Evolutionary conservation across 805 yeast genomes (phyloP).

Genomic region (Cephaloascus fragrans): DNA sequence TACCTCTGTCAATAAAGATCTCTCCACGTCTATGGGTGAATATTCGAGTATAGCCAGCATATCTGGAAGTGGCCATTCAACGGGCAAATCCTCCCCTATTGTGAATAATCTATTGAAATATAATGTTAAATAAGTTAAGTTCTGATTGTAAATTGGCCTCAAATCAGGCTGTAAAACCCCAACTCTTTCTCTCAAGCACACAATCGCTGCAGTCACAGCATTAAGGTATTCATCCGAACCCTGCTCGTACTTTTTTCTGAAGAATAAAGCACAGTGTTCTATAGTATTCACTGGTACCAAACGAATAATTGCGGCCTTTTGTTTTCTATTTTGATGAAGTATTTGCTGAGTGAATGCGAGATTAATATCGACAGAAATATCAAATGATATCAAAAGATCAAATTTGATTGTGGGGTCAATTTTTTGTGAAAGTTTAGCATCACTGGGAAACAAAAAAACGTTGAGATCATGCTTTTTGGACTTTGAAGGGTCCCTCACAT

Average conservation of each 20-base stretch:
- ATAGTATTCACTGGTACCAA: slow-evolving; percentile 72
- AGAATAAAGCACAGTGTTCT: slow-evolving; percentile 64
- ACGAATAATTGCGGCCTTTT: slow-evolving; percentile 47
- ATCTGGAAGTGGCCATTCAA: slow-evolving; percentile 74
- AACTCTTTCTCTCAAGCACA: slow-evolving; percentile 69
- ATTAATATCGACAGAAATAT: slow-evolving; percentile 42
- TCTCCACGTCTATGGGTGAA: slow-evolving; percentile 68
- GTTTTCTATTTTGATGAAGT: slow-evolving; percentile 15
- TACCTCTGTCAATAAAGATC: slow-evolving; percentile 66
- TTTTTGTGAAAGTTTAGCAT: slow-evolving; percentile 5
- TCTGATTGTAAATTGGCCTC: slow-evolving; percentile 62
- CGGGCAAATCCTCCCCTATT: slow-evolving; percentile 4
- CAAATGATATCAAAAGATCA: slow-evolving; percentile 57
- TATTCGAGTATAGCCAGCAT: slow-evolving; percentile 53
- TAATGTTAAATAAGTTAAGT: slow-evolving; percentile 47
- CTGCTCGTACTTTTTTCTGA: slow-evolving; percentile 20
- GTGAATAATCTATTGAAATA: slow-evolving; percentile 42
- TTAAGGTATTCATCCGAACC: slow-evolving; percentile 39
- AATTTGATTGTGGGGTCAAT: slow-evolving; percentile 19
- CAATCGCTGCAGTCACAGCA: slow-evolving; percentile 71
- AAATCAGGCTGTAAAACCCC: slow-evolving; percentile 78
- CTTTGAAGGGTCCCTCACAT: slow-evolving; percentile 38
- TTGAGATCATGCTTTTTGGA: slow-evolving; percentile 7
- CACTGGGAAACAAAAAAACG: slow-evolving; percentile 35
- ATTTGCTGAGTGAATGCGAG: slow-evolving; percentile 17